Percentiles rank a stretch among this genome's conserved stretches.
Evolutionary conservation across 345 rosid species (phyloP).

Genomic region (Hypericum perforatum): DNA sequence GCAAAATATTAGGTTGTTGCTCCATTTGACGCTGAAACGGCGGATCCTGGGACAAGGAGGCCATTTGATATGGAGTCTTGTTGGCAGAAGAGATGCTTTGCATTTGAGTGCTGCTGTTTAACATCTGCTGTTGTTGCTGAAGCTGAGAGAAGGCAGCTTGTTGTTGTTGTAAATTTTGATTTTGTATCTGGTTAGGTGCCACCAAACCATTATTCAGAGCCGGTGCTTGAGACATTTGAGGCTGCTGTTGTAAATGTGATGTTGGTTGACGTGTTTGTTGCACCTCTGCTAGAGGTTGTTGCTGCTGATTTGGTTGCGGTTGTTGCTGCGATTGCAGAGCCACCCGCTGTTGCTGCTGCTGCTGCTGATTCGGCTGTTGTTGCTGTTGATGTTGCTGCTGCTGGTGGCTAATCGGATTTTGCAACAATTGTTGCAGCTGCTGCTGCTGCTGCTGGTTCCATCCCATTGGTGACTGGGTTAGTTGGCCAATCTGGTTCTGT

Average conservation of each 20-base stretch:
- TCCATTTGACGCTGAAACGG: conserved; percentile 55
- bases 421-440: conserved; percentile 15
- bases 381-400: too few relatives aligned
- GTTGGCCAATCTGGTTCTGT: conserved; percentile 48
- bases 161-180: conserved; percentile 41
- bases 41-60: conserved; percentile 52
- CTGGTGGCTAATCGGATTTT: too few relatives aligned
- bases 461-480: conserved; percentile 40
- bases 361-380: conserved; percentile 4
- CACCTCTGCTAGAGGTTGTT: conserved; percentile 20
- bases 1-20: neutral
- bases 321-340: conserved; percentile 3
- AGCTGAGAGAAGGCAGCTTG: conserved; percentile 38
- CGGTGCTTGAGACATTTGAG: conserved; percentile 33
- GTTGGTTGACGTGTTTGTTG: conserved; percentile 4
- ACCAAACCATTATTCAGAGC: conserved; percentile 35
- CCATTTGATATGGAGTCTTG: conserved; percentile 45
- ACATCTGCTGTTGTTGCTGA: conserved; percentile 49
- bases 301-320: conserved; percentile 19
- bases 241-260: conserved; percentile 17
- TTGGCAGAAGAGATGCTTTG: conserved; percentile 26
- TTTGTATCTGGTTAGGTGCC: conserved; percentile 38
- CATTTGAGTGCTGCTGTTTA: conserved; percentile 35
- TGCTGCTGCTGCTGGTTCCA: conserved; percentile 62
- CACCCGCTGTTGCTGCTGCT: conserved; percentile 2